Evolutionary conservation across 352 stramenopile species (phyloP), one percentile per base, ranked within the genome.

Genomic region (Achlya hypogyna): DNA sequence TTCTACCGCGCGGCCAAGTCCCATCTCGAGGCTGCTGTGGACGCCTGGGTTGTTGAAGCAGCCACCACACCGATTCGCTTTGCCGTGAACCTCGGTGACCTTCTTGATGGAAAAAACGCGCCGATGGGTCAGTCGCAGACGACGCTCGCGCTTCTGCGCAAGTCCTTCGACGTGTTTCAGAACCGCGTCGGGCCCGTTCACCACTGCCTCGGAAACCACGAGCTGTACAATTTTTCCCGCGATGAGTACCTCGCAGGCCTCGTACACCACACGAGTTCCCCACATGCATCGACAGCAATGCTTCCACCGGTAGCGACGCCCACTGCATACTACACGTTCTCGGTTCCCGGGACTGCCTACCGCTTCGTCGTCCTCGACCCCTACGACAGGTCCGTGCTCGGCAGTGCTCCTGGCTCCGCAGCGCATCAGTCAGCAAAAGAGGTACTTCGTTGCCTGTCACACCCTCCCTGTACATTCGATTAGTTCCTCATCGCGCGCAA

Each of bases 161-260:
- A 69, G 16, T 75, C 74, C 10, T 90, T 77, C 62, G 67, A 18
- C 5, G 65, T 69, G 0, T 87, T 92, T 35, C 62, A 81, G 73
- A 45, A 71, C 10, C 31, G 43, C 0, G 66, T 91, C 22, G 79
- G 78, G 9, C 72, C 73, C 32, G 76, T 94, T 63, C 81, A 91
- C 70, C 85, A 94, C 69, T 65, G 91, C 29, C 62, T 92, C 60
- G 85, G 85, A 51, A 94, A 94, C 73, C 85, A 94, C 74, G 85
- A 94, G 59, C 78, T 94, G 38, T 91, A 91, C 75, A 92, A 92
- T 60, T 83, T 94, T 51, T 65, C 78, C 5, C 74, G 74, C 12
- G 49, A 59, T 0, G 65, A 74, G 25, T 84, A 89, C 53, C 65
- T 77, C 23, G 65, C 72, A 18, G 69, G 87, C 65, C 68, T 90